phyloP scores from a whole-genome alignment of 371 early-diverging fungal genomes.

The Apophysomyces ossiformis region DNA sequence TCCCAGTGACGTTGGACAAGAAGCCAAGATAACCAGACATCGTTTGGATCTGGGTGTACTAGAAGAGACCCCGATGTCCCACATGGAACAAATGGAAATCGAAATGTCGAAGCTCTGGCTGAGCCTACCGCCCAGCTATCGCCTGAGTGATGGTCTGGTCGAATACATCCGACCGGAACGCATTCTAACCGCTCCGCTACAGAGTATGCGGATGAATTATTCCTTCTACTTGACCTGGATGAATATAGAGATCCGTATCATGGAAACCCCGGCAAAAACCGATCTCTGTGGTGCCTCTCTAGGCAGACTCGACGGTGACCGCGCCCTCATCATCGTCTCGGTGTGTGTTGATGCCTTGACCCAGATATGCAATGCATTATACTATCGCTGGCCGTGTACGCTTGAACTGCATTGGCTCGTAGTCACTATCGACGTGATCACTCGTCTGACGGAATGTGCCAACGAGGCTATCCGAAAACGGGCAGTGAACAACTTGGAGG shows the following conservation, averaged over 20 bases:
- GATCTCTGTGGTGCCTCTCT: slow-evolving; percentile 31
- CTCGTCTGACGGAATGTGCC: slow-evolving; percentile 26
- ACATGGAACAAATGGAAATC: slow-evolving; percentile 35
- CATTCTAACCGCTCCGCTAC: slow-evolving; percentile 20
- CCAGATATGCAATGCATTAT: slow-evolving; percentile 35
- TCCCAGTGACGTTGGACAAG: not conserved
- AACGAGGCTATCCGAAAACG: slow-evolving; percentile 35
- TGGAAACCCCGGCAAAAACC: slow-evolving; percentile 33
- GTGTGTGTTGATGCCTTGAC: slow-evolving; percentile 45
- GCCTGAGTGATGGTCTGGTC: slow-evolving; percentile 35
- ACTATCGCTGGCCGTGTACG: slow-evolving; percentile 32
- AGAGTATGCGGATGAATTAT: slow-evolving; percentile 33
- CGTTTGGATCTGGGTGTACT: slow-evolving; percentile 31
- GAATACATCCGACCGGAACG: slow-evolving; percentile 41
- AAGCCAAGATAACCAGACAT: slow-evolving; percentile 22
- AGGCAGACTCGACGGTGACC: slow-evolving; percentile 38
- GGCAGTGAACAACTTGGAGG: slow-evolving; percentile 30
- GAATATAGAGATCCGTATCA: slow-evolving; percentile 34
- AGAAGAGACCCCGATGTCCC: slow-evolving; percentile 21
- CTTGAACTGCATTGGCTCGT: slow-evolving; percentile 46
- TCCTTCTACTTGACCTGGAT: slow-evolving; percentile 43
- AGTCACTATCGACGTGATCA: slow-evolving; percentile 39
- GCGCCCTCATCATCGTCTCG: slow-evolving; percentile 45
- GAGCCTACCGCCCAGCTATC: slow-evolving; percentile 26
- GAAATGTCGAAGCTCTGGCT: slow-evolving; percentile 43